Percentiles rank a stretch among this genome's conserved stretches.
Conservation (phyloP, 768 basidiomycete species). For the Russula abietina region DNA sequence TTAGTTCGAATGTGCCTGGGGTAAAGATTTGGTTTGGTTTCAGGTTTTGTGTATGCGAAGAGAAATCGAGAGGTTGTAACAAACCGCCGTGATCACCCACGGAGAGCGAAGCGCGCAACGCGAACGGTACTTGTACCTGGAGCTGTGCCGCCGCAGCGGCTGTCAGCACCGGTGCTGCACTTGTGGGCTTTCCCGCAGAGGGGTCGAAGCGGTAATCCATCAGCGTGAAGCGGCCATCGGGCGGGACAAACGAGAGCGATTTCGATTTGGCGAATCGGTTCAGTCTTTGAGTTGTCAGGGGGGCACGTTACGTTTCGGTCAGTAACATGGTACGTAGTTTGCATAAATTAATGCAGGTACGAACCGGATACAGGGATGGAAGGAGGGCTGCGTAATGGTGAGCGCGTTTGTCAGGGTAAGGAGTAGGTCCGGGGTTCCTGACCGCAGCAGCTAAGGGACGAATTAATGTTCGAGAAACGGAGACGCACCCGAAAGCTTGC, state of each 20-base stretch:
- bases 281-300: slow-evolving; percentile 41
- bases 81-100: slow-evolving; percentile 40
- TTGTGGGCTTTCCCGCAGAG: slow-evolving; percentile 29
- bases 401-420: slow-evolving; percentile 50
- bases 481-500: slow-evolving; percentile 62
- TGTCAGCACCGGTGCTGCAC: slow-evolving; percentile 39
- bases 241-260: slow-evolving; percentile 84
- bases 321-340: background rate
- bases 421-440: slow-evolving; percentile 89
- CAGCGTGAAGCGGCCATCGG: slow-evolving; percentile 82
- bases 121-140: slow-evolving; percentile 34
- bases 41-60: background rate
- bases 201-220: slow-evolving; percentile 73
- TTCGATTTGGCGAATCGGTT: slow-evolving; percentile 75
- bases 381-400: slow-evolving; percentile 55
- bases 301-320: background rate
- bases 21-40: slow-evolving; percentile 24
- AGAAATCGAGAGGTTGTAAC: slow-evolving; percentile 14
- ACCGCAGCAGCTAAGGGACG: background rate
- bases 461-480: background rate
- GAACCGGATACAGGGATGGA: slow-evolving; percentile 91
- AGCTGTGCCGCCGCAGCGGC: slow-evolving; percentile 24
- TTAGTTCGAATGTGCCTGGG: slow-evolving; percentile 52
- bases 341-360: slow-evolving; percentile 25
- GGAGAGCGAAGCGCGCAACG: slow-evolving; percentile 31